These are phyloP conservation scores for Colletotrichum simmondsii DNA, from an alignment of 2,329 filamentous ascomycete species.

Conservation along the genomic window DNA sequence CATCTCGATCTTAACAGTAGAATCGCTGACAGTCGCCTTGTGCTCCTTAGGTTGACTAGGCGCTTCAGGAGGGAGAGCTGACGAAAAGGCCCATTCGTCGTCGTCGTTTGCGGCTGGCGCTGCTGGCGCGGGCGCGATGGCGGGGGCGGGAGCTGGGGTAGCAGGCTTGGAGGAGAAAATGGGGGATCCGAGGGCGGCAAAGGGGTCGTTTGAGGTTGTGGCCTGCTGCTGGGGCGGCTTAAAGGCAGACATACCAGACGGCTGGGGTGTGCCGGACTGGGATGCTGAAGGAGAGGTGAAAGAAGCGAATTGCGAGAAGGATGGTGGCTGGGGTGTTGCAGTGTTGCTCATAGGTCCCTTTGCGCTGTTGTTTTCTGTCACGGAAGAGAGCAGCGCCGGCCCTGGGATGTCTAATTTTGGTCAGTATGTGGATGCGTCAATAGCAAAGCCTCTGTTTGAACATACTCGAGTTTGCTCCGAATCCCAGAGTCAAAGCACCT, in stretches of 20 bases:
- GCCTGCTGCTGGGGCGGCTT: conserved; percentile 54
- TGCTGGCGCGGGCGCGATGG: conserved; percentile 37
- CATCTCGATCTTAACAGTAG: conserved; percentile 78
- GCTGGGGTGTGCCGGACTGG: conserved; percentile 64
- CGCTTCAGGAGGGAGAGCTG: conserved; percentile 75
- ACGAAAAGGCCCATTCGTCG: conserved; percentile 95
- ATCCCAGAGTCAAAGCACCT: conserved; percentile 86
- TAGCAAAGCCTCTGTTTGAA: conserved; percentile 26
- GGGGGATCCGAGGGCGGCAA: conserved; percentile 55
- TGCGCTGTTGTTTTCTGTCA: conserved; percentile 71
- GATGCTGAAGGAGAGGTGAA: conserved; percentile 65
- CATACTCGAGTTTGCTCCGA: conserved; percentile 76
- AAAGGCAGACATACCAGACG: conserved; percentile 56
- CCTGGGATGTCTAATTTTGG: conserved; percentile 68
- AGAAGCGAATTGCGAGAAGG: conserved; percentile 65
- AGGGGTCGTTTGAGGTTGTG: conserved; percentile 54
- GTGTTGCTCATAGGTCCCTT: conserved; percentile 47
- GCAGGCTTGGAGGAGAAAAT: conserved; percentile 50
- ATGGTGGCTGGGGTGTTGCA: conserved; percentile 53
- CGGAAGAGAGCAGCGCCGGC: conserved; percentile 71
- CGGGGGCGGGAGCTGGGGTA: conserved; percentile 44
- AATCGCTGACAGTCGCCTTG: conserved; percentile 75
- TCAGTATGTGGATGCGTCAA: conserved; percentile 38
- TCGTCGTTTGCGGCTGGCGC: conserved; percentile 66
- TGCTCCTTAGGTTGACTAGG: conserved; percentile 68